Evolutionary conservation across 805 yeast genomes (phyloP).

Genomic region (Ogataea siamensis): DNA sequence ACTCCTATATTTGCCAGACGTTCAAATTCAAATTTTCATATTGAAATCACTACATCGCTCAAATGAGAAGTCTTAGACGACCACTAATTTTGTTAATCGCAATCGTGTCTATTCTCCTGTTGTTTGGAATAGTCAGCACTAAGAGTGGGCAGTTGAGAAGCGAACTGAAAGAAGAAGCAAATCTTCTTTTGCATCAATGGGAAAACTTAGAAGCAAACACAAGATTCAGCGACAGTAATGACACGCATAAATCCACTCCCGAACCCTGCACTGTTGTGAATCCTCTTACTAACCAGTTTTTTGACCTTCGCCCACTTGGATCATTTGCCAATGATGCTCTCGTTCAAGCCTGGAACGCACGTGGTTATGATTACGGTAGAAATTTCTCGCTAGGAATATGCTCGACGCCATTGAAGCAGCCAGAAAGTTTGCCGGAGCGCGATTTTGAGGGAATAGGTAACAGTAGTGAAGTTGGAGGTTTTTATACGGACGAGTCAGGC

Average conservation of each 20-base stretch:
- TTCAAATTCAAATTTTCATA: too few species aligned
- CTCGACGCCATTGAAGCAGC: conserved; percentile 46
- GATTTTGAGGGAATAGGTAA: conserved; percentile 38
- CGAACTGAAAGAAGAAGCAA: conserved; percentile 19
- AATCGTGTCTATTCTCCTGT: too few species aligned
- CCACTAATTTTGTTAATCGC: too few species aligned
- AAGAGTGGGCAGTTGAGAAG: too few species aligned
- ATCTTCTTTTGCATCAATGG: conserved; percentile 13
- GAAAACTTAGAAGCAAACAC: conserved; percentile 2
- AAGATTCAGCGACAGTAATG: conserved; percentile 3
- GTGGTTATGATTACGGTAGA: conserved; percentile 64
- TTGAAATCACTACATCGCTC: too few species aligned
- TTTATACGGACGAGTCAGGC: conserved; percentile 46
- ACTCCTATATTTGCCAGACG: too few species aligned
- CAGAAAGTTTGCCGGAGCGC: conserved; percentile 20
- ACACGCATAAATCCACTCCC: conserved; percentile 15
- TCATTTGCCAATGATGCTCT: conserved; percentile 30
- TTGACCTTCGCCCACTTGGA: conserved; percentile 42
- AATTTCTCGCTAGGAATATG: conserved; percentile 79
- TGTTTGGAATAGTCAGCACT: too few species aligned
- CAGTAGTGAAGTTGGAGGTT: conserved; percentile 53
- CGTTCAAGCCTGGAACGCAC: conserved; percentile 58
- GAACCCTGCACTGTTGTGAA: conserved; percentile 45
- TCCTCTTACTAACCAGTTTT: conserved; percentile 44
- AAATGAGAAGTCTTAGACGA: too few species aligned